Percentiles rank a stretch among this genome's conserved stretches.
phyloP scores from a whole-genome alignment of 2,329 filamentous ascomycete genomes.

The Harringtonia aguacate region DNA sequence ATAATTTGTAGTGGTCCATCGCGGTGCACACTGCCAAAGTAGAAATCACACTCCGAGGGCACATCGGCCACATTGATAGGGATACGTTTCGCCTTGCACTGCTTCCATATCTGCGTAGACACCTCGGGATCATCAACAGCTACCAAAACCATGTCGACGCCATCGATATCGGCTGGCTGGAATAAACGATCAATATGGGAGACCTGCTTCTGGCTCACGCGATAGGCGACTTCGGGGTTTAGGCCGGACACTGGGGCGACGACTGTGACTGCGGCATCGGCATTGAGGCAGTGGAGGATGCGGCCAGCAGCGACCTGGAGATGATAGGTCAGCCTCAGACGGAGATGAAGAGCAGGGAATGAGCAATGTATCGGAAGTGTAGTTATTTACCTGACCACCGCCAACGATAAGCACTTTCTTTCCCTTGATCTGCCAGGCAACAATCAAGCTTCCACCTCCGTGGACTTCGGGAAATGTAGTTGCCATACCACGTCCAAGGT shows the following conservation, averaged over 20 bases:
- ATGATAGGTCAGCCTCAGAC: constrained; percentile 2
- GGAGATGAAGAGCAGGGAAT: background rate
- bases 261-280: constrained; percentile 82
- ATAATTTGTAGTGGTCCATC: constrained; percentile 95
- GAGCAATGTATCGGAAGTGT: background rate
- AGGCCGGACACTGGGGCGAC: constrained; percentile 71
- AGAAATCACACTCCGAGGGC: constrained; percentile 94
- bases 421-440: constrained; percentile 89
- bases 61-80: constrained; percentile 96
- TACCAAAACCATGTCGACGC: constrained; percentile 76
- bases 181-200: constrained; percentile 76
- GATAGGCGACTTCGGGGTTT: constrained; percentile 79
- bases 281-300: constrained; percentile 88
- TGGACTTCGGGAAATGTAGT: constrained; percentile 66
- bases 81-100: constrained; percentile 77
- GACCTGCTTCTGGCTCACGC: constrained; percentile 65
- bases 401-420: constrained; percentile 89
- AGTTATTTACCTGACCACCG: constrained; percentile 69
- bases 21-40: constrained; percentile 91
- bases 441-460: constrained; percentile 82
- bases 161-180: constrained; percentile 75
- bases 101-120: constrained; percentile 84
- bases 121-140: constrained; percentile 89
- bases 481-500: constrained; percentile 1
- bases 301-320: constrained; percentile 84